Conservation (phyloP, 1,139 yeast genomes). For the Candida sp. region DNA sequence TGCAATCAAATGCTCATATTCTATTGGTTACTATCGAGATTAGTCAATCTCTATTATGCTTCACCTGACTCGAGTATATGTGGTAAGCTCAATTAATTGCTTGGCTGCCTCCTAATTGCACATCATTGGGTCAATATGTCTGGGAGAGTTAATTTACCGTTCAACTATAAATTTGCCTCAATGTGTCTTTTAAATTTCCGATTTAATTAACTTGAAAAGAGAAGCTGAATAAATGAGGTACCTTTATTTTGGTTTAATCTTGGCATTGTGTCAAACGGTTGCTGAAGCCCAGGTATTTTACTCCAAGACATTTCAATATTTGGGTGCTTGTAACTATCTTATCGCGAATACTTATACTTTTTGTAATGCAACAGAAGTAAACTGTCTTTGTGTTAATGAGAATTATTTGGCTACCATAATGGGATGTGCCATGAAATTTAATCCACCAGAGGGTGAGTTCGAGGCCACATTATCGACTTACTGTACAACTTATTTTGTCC, state of each 20-base stretch:
- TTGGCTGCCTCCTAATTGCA: too few relatives aligned
- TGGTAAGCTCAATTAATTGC: too few relatives aligned
- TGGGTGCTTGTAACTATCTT: constrained; percentile 17
- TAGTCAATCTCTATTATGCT: not conserved
- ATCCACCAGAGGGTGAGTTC: not conserved
- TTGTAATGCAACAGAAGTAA: constrained; percentile 8
- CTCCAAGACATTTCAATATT: not conserved
- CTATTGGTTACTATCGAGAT: not conserved
- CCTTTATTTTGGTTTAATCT: not conserved
- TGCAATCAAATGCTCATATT: not conserved
- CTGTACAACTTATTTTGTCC: constrained; percentile 10
- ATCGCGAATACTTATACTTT: constrained; percentile 11
- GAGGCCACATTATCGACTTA: not conserved
- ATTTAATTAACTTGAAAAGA: too few relatives aligned
- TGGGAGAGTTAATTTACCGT: too few relatives aligned
- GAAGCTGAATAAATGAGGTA: too few relatives aligned
- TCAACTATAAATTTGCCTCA: too few relatives aligned
- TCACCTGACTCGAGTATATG: too few relatives aligned
- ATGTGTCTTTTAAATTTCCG: too few relatives aligned
- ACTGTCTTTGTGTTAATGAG: constrained; percentile 10
- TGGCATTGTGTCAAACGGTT: constrained; percentile 1
- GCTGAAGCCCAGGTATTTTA: not conserved
- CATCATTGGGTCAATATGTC: too few relatives aligned
- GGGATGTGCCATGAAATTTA: constrained; percentile 10
- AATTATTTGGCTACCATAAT: constrained; percentile 14